Evolutionary conservation across 164 flowering plant species (phyloP), one percentile per base, ranked within the genome.

Genomic region (Tinospora cordifolia): DNA sequence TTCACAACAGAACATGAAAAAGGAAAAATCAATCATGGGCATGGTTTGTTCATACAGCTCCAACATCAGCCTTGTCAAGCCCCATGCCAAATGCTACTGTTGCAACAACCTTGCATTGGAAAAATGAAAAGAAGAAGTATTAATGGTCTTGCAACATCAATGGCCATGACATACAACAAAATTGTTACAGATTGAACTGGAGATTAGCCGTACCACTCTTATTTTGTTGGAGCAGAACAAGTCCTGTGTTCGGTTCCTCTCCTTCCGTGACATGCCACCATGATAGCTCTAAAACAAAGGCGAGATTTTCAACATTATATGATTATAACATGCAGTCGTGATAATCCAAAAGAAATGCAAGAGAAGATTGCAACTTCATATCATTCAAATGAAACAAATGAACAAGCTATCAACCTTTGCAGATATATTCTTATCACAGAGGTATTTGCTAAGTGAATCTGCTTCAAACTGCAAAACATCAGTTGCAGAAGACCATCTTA

Each of bases 51-150:
- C 96, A 77, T 92, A 94, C 97, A 74, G 97, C 99, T 81, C 92
- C 97, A 81, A 92, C 85, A 67, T 92, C 93, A 44, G 84, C 84
- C 84, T 95, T 95, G 74, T 95, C 89, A 72, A 95, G 96, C 15
- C 99, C 99, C 99, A 95, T 95, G 70, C 99, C 99, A 76, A 95
- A 95, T 77, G 99, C 99, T 79, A 95, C 98, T 71, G 99, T 95
- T 71, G 98, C 98, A 77, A 95, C 98, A 76, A 95, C 91, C 99
- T 94, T 81, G 47, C 70, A 76, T 17, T 21, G 36, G 63, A 54
- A 66, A 68, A 63, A 66, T 2, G 63, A 54, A 66, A 68, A 63
- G 63, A 65, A 64, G 11, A n/a, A 24, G 58, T 14, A 54, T 49
- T 63, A 27, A 77, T 25, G 40, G 14, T 60, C 6, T n/a, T 14